Evolutionary conservation across 805 yeast species (phyloP).

Genomic region (Pichia cephalocereana): DNA sequence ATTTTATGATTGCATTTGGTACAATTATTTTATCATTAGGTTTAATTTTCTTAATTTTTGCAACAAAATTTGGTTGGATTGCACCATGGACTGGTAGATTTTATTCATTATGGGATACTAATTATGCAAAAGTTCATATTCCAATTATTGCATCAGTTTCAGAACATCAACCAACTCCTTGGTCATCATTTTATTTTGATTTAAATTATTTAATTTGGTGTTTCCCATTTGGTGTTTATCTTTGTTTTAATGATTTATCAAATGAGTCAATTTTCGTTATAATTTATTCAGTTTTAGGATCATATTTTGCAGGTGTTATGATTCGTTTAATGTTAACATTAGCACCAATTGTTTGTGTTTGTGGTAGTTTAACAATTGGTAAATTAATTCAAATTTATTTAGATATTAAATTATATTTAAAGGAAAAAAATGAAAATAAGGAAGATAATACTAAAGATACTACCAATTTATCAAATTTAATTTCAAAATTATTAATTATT

Average conservation of each 20-base stretch:
- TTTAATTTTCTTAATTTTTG: conserved; percentile 57
- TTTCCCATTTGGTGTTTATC: conserved; percentile 95
- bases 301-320: conserved; percentile 99
- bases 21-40: conserved; percentile 52
- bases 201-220: conserved; percentile 90
- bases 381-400: conserved; percentile 75
- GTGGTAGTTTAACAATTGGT: conserved; percentile 83
- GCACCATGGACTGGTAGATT: conserved; percentile 99
- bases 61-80: conserved; percentile 86
- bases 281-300: conserved; percentile 85
- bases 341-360: conserved; percentile 92
- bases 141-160: conserved; percentile 98
- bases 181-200: conserved; percentile 98
- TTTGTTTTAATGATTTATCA: conserved; percentile 79
- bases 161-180: conserved; percentile 99
- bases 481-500: conserved; percentile 56
- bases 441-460: conserved; percentile 13
- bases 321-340: conserved; percentile 93
- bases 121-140: conserved; percentile 93
- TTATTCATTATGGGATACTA: conserved; percentile 97
- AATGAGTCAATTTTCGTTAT: conserved; percentile 92
- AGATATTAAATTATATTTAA: conserved; percentile 36
- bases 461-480: conserved; percentile 12
- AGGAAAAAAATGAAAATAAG: conserved; percentile 13
- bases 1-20: conserved; percentile 55